Evolutionary conservation across 1,284 basidiomycete species (phyloP).

Genomic region (Heterobasidion irregulare): DNA sequence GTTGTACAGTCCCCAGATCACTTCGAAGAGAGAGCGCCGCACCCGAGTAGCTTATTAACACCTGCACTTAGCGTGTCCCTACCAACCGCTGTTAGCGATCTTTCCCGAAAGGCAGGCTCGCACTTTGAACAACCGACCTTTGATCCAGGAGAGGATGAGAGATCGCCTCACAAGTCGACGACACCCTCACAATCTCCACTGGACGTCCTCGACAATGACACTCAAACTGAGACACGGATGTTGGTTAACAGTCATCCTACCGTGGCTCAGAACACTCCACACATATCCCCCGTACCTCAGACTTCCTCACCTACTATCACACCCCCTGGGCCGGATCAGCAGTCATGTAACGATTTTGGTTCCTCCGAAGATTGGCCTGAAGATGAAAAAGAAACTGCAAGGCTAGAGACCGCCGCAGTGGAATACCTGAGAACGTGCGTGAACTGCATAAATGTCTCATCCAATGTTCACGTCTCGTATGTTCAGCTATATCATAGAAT

Average conservation of each 20-base stretch:
- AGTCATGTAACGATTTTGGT: background rate
- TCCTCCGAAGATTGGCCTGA: background rate
- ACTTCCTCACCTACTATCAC: background rate
- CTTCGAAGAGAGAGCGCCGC: too few relatives aligned
- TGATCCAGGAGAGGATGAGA: too few relatives aligned
- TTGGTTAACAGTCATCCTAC: background rate
- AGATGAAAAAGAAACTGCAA: constrained; percentile 4
- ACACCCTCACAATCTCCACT: too few relatives aligned
- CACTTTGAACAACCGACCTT: too few relatives aligned
- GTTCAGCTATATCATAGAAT: constrained; percentile 15
- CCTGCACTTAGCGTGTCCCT: too few relatives aligned
- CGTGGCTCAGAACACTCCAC: background rate
- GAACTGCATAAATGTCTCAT: background rate
- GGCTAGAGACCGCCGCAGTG: constrained; percentile 10
- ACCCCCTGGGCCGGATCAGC: background rate
- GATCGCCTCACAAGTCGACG: too few relatives aligned
- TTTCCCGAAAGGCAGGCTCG: too few relatives aligned
- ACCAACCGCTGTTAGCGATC: too few relatives aligned
- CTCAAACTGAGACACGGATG: background rate
- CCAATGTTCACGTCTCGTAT: background rate
- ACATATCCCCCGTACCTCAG: background rate
- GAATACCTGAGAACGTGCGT: constrained; percentile 15
- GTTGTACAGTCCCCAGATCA: too few relatives aligned
- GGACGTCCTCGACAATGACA: background rate
- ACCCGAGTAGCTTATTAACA: too few relatives aligned